phyloP scores from a whole-genome alignment of 139 green algal species.

The Coccomyxa sp. region DNA sequence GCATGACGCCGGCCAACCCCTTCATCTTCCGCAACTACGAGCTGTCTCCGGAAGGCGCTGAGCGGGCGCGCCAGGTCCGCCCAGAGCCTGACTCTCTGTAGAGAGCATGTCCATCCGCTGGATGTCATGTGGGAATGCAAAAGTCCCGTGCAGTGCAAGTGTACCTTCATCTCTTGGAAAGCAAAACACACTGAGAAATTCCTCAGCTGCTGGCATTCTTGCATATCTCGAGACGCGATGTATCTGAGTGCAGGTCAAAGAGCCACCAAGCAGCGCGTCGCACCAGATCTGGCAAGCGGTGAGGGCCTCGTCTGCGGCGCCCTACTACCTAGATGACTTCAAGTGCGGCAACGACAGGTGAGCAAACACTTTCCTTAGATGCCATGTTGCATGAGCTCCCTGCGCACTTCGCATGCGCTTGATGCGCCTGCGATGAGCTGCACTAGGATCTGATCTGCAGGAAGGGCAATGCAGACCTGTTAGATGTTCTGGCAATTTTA shows the following conservation, averaged over 20 bases:
- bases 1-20: slow-evolving; percentile 64
- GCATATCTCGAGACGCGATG: too few relatives aligned
- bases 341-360: slow-evolving; percentile 29
- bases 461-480: background rate
- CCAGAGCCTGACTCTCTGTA: too few relatives aligned
- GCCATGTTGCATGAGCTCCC: background rate
- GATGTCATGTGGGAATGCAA: too few relatives aligned
- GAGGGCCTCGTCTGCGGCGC: slow-evolving; percentile 80
- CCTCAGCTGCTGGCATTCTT: too few relatives aligned
- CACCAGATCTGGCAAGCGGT: slow-evolving; percentile 87
- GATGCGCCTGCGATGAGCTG: too few relatives aligned
- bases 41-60: too few relatives aligned
- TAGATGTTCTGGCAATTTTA: too few relatives aligned
- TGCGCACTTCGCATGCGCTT: background rate
- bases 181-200: too few relatives aligned
- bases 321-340: slow-evolving; percentile 92
- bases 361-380: background rate
- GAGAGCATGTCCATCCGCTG: too few relatives aligned
- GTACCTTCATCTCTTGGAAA: too few relatives aligned
- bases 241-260: background rate
- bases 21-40: slow-evolving; percentile 93
- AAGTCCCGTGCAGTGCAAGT: too few relatives aligned
- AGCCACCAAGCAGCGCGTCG: slow-evolving; percentile 35
- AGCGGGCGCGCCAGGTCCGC: too few relatives aligned
- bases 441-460: background rate